Percentiles rank a stretch among this genome's conserved stretches.
These are phyloP conservation scores for Ceratocystis papillata DNA, from an alignment of 2,329 filamentous ascomycete genomes.

Conservation along the genomic window DNA sequence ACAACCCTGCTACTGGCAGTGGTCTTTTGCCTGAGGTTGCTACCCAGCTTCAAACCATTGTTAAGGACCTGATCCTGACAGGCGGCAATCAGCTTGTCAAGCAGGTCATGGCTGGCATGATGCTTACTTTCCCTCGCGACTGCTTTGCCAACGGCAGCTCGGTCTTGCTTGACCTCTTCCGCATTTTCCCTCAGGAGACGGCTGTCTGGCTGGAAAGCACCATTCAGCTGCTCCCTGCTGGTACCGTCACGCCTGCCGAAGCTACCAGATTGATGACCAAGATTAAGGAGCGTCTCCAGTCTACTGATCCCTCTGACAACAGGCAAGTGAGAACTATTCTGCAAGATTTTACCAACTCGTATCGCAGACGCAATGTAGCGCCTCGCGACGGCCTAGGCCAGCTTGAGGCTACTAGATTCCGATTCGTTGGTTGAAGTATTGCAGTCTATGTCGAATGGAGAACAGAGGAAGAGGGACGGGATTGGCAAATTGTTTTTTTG, in stretches of 20 bases:
- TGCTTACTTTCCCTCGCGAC: slow-evolving; percentile 95
- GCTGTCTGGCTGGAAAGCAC: slow-evolving; percentile 74
- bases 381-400: slow-evolving; percentile 81
- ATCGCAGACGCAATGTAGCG: slow-evolving; percentile 88
- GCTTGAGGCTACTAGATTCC: slow-evolving; percentile 77
- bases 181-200: slow-evolving; percentile 70
- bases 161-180: slow-evolving; percentile 80
- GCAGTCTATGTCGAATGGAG: not conserved
- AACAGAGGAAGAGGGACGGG: not conserved
- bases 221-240: slow-evolving; percentile 69
- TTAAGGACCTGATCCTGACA: slow-evolving; percentile 58
- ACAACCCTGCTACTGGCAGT: slow-evolving; percentile 56
- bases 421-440: slow-evolving; percentile 46
- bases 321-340: slow-evolving; percentile 73
- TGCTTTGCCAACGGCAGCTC: slow-evolving; percentile 92
- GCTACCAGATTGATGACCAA: slow-evolving; percentile 68
- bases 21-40: slow-evolving; percentile 49
- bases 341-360: slow-evolving; percentile 94
- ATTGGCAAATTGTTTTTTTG: slow-evolving; percentile 6
- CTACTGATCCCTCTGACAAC: slow-evolving; percentile 48
- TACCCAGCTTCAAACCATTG: slow-evolving; percentile 57
- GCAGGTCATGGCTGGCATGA: slow-evolving; percentile 90
- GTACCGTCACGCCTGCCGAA: slow-evolving; percentile 69
- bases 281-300: slow-evolving; percentile 65
- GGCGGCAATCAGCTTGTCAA: slow-evolving; percentile 74